Percentiles rank a stretch among this genome's conserved stretches.
phyloP scores from a whole-genome alignment of 2,329 filamentous ascomycete genomes.

The Paracorniculantispora psalliotae region DNA sequence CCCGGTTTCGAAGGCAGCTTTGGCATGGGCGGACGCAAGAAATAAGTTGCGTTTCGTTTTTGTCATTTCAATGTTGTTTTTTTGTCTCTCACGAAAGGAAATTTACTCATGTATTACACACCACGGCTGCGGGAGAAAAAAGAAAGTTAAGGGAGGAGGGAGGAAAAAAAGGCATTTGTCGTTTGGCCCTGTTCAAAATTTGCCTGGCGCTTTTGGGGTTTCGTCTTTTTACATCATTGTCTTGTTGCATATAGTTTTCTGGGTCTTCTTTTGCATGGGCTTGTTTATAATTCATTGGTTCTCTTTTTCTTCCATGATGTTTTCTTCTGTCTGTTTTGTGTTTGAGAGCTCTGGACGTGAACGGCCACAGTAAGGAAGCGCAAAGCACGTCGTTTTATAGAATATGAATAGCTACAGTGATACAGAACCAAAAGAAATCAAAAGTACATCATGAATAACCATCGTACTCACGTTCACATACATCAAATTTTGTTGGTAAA shows the following conservation, averaged over 20 bases:
- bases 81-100: background rate
- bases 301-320: background rate
- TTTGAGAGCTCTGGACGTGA: background rate
- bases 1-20: slow-evolving; percentile 69
- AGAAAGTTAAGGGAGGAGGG: background rate
- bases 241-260: slow-evolving; percentile 6
- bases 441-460: no score
- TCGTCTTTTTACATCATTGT: background rate
- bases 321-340: background rate
- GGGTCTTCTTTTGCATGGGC: background rate
- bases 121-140: background rate
- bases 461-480: no score
- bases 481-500: background rate
- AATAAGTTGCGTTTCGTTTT: slow-evolving; percentile 13
- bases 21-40: slow-evolving; percentile 48
- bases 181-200: slow-evolving; percentile 5
- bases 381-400: no score
- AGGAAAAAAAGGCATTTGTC: background rate
- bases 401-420: background rate
- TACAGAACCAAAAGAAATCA: background rate
- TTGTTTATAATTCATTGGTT: background rate
- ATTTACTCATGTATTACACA: background rate
- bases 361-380: no score
- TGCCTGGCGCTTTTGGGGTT: slow-evolving; percentile 6
- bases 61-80: background rate